phyloP scores from a whole-genome alignment of 2,329 filamentous ascomycete genomes.

The Berkeleyomyces rouxiae region DNA sequence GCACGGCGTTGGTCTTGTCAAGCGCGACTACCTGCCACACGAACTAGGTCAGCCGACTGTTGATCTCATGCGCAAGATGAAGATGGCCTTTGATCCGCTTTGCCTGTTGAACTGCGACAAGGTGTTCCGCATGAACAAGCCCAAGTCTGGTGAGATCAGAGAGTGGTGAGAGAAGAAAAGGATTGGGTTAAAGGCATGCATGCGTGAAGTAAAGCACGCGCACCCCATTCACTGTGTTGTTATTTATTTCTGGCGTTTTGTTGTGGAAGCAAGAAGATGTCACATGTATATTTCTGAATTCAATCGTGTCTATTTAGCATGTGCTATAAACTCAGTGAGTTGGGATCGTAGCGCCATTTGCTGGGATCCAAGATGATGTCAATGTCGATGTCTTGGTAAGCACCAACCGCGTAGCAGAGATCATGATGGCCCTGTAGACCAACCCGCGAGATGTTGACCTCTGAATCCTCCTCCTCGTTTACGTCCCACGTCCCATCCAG shows the following conservation, averaged over 20 bases:
- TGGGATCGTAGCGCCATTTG: conserved; percentile 29
- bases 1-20: conserved; percentile 69
- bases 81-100: conserved; percentile 63
- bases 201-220: neutral
- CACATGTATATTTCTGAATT: neutral
- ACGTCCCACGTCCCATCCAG: conserved; percentile 50
- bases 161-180: conserved; percentile 23
- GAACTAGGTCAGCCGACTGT: conserved; percentile 61
- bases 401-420: conserved; percentile 52
- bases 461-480: conserved; percentile 54
- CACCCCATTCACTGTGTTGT: neutral
- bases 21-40: conserved; percentile 66
- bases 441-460: conserved; percentile 42
- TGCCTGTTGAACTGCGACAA: conserved; percentile 55
- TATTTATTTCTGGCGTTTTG: neutral
- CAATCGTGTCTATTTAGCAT: neutral
- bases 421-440: conserved; percentile 59
- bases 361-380: conserved; percentile 46
- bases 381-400: conserved; percentile 50
- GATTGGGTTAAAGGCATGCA: neutral
- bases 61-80: conserved; percentile 73
- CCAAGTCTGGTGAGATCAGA: conserved; percentile 27
- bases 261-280: neutral
- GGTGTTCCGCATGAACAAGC: conserved; percentile 42
- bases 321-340: neutral